Evolutionary conservation across 768 basidiomycete genomes (phyloP), one percentile per base, ranked within the genome.

Genomic region (Lentinula guzmanii): DNA sequence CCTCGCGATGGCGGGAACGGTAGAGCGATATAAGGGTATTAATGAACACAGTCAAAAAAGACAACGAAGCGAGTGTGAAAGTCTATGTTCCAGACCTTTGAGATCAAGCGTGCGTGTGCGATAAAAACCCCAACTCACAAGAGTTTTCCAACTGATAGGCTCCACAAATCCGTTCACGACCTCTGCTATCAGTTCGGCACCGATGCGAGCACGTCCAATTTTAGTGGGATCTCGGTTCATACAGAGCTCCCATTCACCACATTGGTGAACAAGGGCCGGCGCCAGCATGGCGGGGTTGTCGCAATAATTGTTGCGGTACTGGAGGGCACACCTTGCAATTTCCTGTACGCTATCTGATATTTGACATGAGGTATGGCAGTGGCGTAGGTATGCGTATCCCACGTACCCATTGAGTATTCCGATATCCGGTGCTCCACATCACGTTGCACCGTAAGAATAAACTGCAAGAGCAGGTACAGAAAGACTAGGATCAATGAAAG

Each of bases 91-190:
- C 18, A 53, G 58, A 37, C 35, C 5, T 28, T 41, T 56, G n/a
- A 56, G 41, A 56, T 15, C 41, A 24, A 43, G 18, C 21, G 10
- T n/a, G 9, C 11, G 15, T 35, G 8, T 55, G n/a, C 15, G 24
- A 28, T 15, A 43, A 56, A 64, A 63, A 41, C 46, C 34, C 37
- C 51, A 33, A 75, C 90, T 74, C 64, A 93, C 96, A 73, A 98
- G 76, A 11, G 95, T 95, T 77, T 95, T 97, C 93, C 95, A 98
- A 71, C 90, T 94, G 74, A 99, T 95, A 53, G 91, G 90, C 70
- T 99, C 96, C 13, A 98, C 91, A 70, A 99, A 99, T 1, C 93
- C 87, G 71, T 98, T 97, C 64, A 98, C 87, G 48, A 98, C 90
- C 70, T 97, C 95, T 57, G 93, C 96, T 73, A 98, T 88, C 61